A percentile compares a stretch with the other conserved stretches of the same genome.
Evolutionary conservation across 768 basidiomycete genomes (phyloP).

Genomic region (Dacryopinax spathularia): DNA sequence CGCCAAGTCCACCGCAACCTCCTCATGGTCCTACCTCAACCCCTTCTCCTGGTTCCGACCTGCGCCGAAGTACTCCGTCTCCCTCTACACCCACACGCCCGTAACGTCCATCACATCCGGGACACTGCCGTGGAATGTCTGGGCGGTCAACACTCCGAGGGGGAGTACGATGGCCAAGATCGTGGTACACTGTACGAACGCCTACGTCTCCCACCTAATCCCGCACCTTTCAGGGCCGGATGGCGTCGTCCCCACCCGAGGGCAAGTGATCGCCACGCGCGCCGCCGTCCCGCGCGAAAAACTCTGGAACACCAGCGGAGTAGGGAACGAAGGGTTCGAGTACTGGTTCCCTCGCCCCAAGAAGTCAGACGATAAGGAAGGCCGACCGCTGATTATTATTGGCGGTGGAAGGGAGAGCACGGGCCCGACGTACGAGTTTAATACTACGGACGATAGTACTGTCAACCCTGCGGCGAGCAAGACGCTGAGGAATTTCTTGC

Average conservation of each 20-base stretch:
- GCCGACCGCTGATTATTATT: constrained; percentile 47
- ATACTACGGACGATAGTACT: constrained; percentile 43
- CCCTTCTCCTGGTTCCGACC: constrained; percentile 4
- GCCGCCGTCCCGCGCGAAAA: constrained; percentile 28
- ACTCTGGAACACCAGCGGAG: constrained; percentile 36
- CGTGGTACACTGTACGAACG: constrained; percentile 80
- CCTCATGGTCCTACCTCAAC: constrained; percentile 11
- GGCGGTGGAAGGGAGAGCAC: constrained; percentile 49
- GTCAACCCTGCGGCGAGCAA: constrained; percentile 36
- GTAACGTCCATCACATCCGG: constrained; percentile 33
- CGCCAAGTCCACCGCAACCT: constrained; percentile 17
- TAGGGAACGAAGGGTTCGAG: constrained; percentile 39
- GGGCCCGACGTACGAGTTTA: constrained; percentile 34
- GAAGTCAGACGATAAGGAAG: constrained; percentile 9
- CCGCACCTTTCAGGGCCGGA: constrained; percentile 40
- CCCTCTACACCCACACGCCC: constrained; percentile 60
- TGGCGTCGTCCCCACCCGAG: constrained; percentile 57
- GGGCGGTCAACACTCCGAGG: constrained; percentile 50
- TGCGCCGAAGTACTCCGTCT: constrained; percentile 22
- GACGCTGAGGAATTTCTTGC: constrained; percentile 45
- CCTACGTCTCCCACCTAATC: constrained; percentile 62
- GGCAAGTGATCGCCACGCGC: constrained; percentile 44
- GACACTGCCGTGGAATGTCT: constrained; percentile 21
- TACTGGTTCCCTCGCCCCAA: constrained; percentile 73
- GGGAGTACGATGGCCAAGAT: constrained; percentile 45